Evolutionary conservation across 805 yeast genomes (phyloP).

Genomic region (Millerozyma acaciae): DNA sequence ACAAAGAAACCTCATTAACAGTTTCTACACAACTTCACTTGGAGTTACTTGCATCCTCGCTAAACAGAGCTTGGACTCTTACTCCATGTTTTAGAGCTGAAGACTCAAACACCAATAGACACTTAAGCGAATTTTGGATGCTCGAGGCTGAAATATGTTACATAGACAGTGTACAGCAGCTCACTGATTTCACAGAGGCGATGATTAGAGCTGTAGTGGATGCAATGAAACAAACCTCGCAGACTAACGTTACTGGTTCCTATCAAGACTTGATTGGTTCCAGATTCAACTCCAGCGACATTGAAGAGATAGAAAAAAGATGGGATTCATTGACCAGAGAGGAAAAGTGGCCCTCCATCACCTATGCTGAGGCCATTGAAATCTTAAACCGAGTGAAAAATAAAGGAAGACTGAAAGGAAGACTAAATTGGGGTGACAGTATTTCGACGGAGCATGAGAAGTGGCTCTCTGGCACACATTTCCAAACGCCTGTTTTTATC

Average conservation of each 20-base stretch:
- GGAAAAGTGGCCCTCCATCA: conserved; percentile 61
- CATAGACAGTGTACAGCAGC: conserved; percentile 50
- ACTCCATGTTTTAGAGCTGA: conserved; percentile 96
- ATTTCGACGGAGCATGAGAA: conserved; percentile 87
- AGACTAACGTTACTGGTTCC: conserved; percentile 14
- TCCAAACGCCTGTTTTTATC: conserved; percentile 76
- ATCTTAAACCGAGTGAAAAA: conserved; percentile 39
- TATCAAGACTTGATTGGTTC: conserved; percentile 29
- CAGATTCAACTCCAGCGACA: conserved; percentile 36
- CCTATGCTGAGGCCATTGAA: conserved; percentile 73
- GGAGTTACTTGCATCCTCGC: conserved; percentile 71
- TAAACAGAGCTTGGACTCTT: conserved; percentile 81
- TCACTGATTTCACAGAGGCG: conserved; percentile 63
- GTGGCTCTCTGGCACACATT: conserved; percentile 72
- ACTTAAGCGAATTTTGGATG: conserved; percentile 96
- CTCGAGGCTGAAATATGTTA: conserved; percentile 86
- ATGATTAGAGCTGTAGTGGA: conserved; percentile 55
- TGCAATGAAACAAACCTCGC: conserved; percentile 13
- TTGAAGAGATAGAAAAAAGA: conserved; percentile 38
- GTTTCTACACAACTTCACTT: conserved; percentile 92
- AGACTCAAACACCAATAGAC: conserved; percentile 84
- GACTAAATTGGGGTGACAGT: conserved; percentile 62
- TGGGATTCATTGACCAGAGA: conserved; percentile 54
- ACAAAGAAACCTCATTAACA: conserved; percentile 65
- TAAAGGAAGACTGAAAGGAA: conserved; percentile 32